phyloP scores from a whole-genome alignment of 1,284 basidiomycete species.

The Ustilago shanxiensis region DNA sequence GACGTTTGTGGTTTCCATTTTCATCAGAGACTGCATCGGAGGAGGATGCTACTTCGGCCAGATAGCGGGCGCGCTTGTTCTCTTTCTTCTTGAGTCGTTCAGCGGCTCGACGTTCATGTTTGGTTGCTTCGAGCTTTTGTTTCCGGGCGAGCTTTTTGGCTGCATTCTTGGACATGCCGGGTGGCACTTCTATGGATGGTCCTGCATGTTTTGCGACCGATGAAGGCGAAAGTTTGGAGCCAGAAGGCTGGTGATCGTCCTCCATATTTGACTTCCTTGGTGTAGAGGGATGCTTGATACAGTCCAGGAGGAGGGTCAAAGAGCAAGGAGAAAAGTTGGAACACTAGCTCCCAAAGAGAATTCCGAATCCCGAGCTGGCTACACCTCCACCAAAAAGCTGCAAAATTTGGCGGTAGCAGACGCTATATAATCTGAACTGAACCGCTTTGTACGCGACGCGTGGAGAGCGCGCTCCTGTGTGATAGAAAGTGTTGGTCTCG shows the following conservation, averaged over 20 bases:
- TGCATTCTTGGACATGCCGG: slow-evolving; percentile 78
- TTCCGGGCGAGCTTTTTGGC: slow-evolving; percentile 81
- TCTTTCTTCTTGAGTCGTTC: slow-evolving; percentile 75
- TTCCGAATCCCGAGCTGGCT: slow-evolving; percentile 21
- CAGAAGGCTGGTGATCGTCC: neutral
- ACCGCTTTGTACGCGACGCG: slow-evolving; percentile 41
- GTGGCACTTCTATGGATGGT: slow-evolving; percentile 34
- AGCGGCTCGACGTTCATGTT: slow-evolving; percentile 80
- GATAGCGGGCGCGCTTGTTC: slow-evolving; percentile 72
- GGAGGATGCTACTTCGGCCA: slow-evolving; percentile 14
- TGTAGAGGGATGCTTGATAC: neutral
- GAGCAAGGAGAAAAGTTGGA: slow-evolving; percentile 13
- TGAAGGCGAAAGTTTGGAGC: neutral
- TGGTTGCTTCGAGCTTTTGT: slow-evolving; percentile 77
- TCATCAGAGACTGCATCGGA: neutral
- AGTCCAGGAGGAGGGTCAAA: neutral
- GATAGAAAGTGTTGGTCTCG: slow-evolving; percentile 37
- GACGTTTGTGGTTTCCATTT: slow-evolving; percentile 64
- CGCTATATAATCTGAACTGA: slow-evolving; percentile 8
- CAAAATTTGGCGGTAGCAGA: slow-evolving; percentile 14
- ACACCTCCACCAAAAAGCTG: slow-evolving; percentile 21
- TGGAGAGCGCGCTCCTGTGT: slow-evolving; percentile 8
- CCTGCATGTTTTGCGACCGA: slow-evolving; percentile 20
- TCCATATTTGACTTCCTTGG: slow-evolving; percentile 2
- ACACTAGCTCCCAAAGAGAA: neutral